Conservation (phyloP, 1,284 basidiomycete species). For the Microbotryum silenes-acaulis region DNA sequence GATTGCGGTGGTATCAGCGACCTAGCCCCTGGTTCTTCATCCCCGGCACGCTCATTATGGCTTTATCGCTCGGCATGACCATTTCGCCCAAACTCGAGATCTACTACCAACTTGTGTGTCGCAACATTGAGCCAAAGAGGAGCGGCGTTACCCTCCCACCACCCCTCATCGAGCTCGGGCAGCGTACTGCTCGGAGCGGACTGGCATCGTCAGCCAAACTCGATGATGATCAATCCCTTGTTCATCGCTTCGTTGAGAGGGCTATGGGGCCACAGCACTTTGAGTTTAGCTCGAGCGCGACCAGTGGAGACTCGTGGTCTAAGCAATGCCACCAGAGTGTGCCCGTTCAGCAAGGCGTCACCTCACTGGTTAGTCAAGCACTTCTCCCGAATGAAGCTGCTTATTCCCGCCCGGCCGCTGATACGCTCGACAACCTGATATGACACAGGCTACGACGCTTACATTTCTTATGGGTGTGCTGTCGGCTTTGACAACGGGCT, state of each 20-base stretch:
- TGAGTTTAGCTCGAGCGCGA: background rate
- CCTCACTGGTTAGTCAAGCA: constrained; percentile 7
- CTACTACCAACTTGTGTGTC: constrained; percentile 29
- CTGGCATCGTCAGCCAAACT: background rate
- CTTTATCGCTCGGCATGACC: constrained; percentile 26
- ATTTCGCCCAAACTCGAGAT: constrained; percentile 29
- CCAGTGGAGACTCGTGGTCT: constrained; percentile 6
- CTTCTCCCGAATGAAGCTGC: background rate
- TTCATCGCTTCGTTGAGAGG: no score
- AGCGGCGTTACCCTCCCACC: constrained; percentile 12
- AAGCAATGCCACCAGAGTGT: constrained; percentile 15
- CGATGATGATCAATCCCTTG: background rate
- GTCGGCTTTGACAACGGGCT: constrained; percentile 24
- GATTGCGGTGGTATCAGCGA: constrained; percentile 20
- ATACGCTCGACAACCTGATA: background rate
- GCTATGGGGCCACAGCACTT: background rate
- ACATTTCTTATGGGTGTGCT: constrained; percentile 27
- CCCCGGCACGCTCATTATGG: constrained; percentile 24
- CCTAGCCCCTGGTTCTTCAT: background rate
- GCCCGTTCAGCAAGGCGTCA: constrained; percentile 13
- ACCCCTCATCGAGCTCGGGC: background rate
- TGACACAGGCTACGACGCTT: constrained; percentile 14
- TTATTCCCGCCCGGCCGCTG: background rate
- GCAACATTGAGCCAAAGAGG: constrained; percentile 6
- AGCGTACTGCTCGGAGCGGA: background rate